These are phyloP conservation scores for Dalbergia oliveri DNA, from an alignment of 306 rosid genomes.

Conservation along the genomic window DNA sequence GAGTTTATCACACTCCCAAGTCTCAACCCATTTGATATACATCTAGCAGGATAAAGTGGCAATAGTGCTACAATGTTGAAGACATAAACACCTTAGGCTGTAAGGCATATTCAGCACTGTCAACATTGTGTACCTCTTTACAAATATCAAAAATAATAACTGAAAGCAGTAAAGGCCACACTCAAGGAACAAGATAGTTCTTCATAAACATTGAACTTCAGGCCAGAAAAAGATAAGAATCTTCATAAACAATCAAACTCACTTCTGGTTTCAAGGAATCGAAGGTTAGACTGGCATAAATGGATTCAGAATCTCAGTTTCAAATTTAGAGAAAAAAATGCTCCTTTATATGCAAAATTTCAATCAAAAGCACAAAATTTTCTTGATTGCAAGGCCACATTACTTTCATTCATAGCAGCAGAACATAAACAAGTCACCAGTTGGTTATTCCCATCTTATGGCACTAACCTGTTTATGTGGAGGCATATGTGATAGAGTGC, in stretches of 20 bases:
- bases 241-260: conserved; percentile 33
- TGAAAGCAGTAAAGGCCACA: conserved; percentile 35
- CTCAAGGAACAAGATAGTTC: conserved; percentile 12
- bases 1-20: conserved; percentile 6
- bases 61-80: conserved; percentile 16
- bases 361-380: conserved; percentile 29
- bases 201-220: background rate
- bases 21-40: conserved; percentile 17
- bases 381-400: conserved; percentile 19
- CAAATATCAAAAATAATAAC: conserved; percentile 10
- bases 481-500: conserved; percentile 97
- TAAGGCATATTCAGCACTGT: conserved; percentile 12
- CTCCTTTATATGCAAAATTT: conserved; percentile 26
- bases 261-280: conserved; percentile 22
- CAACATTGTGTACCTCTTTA: conserved; percentile 2
- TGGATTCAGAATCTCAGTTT: conserved; percentile 5
- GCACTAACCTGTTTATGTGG: conserved; percentile 91
- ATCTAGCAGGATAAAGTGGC: background rate
- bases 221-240: background rate
- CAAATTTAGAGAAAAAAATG: conserved; percentile 6
- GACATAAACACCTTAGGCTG: conserved; percentile 9
- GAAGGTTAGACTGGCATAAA: conserved; percentile 22
- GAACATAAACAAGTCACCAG: conserved; percentile 22
- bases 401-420: conserved; percentile 13
- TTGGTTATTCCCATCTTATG: conserved; percentile 39